These are phyloP conservation scores for Sarocladium kiliense DNA, from an alignment of 2,329 filamentous ascomycete genomes.

Conservation along the genomic window DNA sequence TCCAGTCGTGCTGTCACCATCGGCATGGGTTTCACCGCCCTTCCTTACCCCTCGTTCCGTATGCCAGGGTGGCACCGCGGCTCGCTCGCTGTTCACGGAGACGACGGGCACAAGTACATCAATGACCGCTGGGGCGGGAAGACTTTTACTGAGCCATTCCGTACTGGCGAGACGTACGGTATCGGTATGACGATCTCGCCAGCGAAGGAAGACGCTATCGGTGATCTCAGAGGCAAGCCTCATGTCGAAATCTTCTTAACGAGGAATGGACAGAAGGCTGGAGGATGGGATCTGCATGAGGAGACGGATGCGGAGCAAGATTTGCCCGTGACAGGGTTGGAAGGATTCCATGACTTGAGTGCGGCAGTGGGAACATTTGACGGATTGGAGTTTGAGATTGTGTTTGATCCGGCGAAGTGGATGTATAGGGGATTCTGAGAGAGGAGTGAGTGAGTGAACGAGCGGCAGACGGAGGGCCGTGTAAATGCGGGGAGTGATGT, in stretches of 20 bases:
- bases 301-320: conserved; percentile 62
- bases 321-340: conserved; percentile 59
- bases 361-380: conserved; percentile 68
- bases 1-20: conserved; percentile 45
- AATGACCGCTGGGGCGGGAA: conserved; percentile 71
- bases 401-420: conserved; percentile 57
- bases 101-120: conserved; percentile 72
- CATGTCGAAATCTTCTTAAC: conserved; percentile 58
- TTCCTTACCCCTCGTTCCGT: conserved; percentile 72
- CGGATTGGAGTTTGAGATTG: conserved; percentile 61
- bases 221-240: conserved; percentile 17
- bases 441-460: background rate
- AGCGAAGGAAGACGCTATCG: conserved; percentile 12
- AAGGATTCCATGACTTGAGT: conserved; percentile 66
- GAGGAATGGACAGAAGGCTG: conserved; percentile 53
- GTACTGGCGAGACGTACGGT: conserved; percentile 61
- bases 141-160: conserved; percentile 60
- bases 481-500: background rate
- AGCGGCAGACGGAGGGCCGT: background rate
- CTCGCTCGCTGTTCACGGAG: conserved; percentile 70
- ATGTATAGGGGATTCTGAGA: conserved; percentile 32
- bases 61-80: conserved; percentile 78
- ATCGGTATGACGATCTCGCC: conserved; percentile 61
- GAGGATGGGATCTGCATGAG: conserved; percentile 69
- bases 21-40: conserved; percentile 63